Evolutionary conservation across 495 filamentous ascomycete species (phyloP), one percentile per base, ranked within the genome.

Genomic region (Tetracladium marchalianum): DNA sequence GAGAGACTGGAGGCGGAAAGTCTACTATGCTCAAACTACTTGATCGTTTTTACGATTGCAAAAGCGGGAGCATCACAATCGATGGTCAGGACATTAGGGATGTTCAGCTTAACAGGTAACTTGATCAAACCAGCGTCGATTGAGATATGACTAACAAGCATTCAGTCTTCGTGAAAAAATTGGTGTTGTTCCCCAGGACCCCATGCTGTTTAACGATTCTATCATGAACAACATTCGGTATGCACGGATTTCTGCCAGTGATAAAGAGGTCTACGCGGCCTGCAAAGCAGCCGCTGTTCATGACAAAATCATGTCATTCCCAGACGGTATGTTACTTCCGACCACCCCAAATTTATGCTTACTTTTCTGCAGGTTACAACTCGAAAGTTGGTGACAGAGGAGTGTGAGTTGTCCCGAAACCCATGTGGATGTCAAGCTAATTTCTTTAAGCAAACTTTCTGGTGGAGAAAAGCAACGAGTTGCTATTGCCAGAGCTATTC

Each of bases 221-320:
- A 75, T 89, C 40, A 80, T 87, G 61, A 77, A 86, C 48, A 88
- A 87, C 51, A 67, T 90, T 31, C 71, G 75, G 40, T 88, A 87
- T 51, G 81, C 79, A 11, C 71, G 74, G 36, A 67, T 78, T 17
- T 67, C 69, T 6, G 79, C 78, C 10, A 72, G 67, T 0, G 75
- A 81, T 41, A 70, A 77, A 42, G 80, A 87, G 45, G 71, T 90
- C 6, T 72, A 77, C 51, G 73, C 78, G 40, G 85, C 83, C 22
- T 88, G 83, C 61, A 76, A 71, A 54, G 78, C 78, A 19, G 84
- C 82, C 4, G 73, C 70, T 31, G 77, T 85, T 39, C 81, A 84
- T 52, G 76, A 84, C n/a, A 78, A 81, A 53, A 79, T 85, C 37
- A 55, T 75, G 54, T 66, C 68, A 0, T 83, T 87, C 54, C 73